These are phyloP conservation scores for Apiospora marii DNA, from an alignment of 2,329 filamentous ascomycete species.

Conservation along the genomic window DNA sequence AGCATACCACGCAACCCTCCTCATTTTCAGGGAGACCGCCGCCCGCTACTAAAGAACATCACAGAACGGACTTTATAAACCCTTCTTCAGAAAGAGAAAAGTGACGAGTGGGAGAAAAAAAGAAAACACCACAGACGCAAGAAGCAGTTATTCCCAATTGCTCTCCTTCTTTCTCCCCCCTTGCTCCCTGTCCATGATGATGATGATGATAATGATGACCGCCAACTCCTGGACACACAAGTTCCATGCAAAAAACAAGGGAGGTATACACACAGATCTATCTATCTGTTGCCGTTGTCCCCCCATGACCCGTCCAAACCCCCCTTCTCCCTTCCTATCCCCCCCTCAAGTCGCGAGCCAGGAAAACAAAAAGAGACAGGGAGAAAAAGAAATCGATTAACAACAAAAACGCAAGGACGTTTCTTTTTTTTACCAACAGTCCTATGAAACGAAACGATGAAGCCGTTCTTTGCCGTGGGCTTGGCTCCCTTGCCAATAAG, in stretches of 20 bases:
- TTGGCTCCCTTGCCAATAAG: neutral
- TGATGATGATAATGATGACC: constrained; percentile 2
- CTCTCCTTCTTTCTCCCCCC: neutral
- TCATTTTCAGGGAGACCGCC: neutral
- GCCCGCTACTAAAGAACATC: neutral
- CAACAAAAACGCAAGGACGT: neutral
- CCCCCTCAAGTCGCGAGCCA: neutral
- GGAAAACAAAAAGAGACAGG: neutral
- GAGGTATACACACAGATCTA: neutral
- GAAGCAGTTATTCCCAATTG: neutral
- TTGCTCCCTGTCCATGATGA: no score
- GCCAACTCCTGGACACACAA: constrained; percentile 7
- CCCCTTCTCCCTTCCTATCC: neutral
- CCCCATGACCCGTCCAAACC: neutral
- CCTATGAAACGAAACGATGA: neutral
- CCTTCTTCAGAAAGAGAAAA: neutral
- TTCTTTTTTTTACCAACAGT: neutral
- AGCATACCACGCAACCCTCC: neutral
- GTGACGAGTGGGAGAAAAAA: neutral
- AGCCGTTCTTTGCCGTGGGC: neutral
- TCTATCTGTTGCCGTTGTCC: neutral
- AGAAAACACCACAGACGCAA: neutral
- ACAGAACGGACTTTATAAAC: neutral
- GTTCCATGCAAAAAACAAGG: constrained; percentile 1
- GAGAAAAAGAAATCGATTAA: neutral